Evolutionary conservation across 2,329 filamentous ascomycete species (phyloP).

Genomic region (Lecanicillium sp.): DNA sequence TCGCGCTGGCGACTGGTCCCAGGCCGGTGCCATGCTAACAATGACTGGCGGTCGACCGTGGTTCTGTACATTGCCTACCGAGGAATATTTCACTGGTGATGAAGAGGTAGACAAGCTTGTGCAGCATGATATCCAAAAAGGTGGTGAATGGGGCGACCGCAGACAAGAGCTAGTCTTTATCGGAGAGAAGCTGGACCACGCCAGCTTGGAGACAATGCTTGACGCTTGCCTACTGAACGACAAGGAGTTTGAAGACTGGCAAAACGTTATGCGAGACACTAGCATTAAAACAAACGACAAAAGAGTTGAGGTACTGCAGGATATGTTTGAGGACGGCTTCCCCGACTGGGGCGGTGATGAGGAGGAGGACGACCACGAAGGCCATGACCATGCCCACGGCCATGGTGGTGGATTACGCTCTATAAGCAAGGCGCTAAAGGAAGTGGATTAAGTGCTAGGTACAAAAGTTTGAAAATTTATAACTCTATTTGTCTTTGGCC

Average conservation of each 20-base stretch:
- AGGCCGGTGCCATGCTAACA: slow-evolving; percentile 57
- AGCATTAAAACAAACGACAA: slow-evolving; percentile 22
- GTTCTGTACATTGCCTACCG: slow-evolving; percentile 52
- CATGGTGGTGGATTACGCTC: slow-evolving; percentile 3
- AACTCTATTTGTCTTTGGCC: background rate
- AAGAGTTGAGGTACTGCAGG: slow-evolving; percentile 37
- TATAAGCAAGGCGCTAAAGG: slow-evolving; percentile 5
- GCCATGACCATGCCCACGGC: slow-evolving; percentile 8
- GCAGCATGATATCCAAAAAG: slow-evolving; percentile 40
- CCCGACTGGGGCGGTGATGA: slow-evolving; percentile 45
- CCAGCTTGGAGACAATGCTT: slow-evolving; percentile 42
- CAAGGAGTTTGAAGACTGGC: slow-evolving; percentile 47
- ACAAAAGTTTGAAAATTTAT: background rate
- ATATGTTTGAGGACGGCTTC: slow-evolving; percentile 52
- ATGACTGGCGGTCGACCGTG: slow-evolving; percentile 46
- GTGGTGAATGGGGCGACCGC: slow-evolving; percentile 60
- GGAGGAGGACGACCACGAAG: slow-evolving; percentile 24
- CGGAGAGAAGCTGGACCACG: slow-evolving; percentile 52
- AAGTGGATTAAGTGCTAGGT: slow-evolving; percentile 3
- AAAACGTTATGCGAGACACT: slow-evolving; percentile 40
- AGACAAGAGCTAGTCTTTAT: slow-evolving; percentile 70
- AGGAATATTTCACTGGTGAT: slow-evolving; percentile 40
- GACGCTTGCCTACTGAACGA: slow-evolving; percentile 57
- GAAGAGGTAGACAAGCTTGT: slow-evolving; percentile 40
- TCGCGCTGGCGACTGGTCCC: slow-evolving; percentile 52